phyloP scores from a whole-genome alignment of 2,329 filamentous ascomycete genomes.

The Apiospora hydei region DNA sequence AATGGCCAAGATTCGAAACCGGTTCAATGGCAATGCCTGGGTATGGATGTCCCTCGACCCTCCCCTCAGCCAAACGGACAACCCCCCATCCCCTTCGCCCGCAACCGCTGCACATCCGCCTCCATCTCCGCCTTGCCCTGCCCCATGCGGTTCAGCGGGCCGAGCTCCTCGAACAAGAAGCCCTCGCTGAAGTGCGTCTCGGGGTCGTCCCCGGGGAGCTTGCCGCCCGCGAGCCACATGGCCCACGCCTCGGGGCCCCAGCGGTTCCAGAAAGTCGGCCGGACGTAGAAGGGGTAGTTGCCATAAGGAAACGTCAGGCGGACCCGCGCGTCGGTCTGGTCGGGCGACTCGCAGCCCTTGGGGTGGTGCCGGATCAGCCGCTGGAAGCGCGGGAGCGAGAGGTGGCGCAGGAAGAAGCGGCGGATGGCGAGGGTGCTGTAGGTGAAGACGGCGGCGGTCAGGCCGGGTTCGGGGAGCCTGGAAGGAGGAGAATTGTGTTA shows the following conservation, averaged over 20 bases:
- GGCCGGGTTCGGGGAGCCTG: constrained; percentile 53
- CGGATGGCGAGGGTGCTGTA: constrained; percentile 58
- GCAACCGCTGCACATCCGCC: constrained; percentile 46
- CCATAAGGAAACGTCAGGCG: constrained; percentile 58
- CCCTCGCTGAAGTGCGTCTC: constrained; percentile 46
- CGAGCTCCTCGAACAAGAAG: constrained; percentile 66
- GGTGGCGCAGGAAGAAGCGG: constrained; percentile 61
- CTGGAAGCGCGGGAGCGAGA: constrained; percentile 64
- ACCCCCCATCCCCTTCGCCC: constrained; percentile 38
- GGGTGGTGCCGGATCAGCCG: constrained; percentile 46
- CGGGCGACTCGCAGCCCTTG: constrained; percentile 46
- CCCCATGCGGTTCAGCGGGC: constrained; percentile 62
- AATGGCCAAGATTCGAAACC: background rate
- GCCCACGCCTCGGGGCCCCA: constrained; percentile 66
- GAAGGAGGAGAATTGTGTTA: background rate
- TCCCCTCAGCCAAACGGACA: constrained; percentile 37
- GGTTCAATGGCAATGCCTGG: background rate
- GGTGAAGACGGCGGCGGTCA: constrained; percentile 48
- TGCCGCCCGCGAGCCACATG: constrained; percentile 50
- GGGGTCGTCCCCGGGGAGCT: constrained; percentile 50
- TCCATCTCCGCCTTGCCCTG: constrained; percentile 59
- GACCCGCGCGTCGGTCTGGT: constrained; percentile 60
- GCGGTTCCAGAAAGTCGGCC: constrained; percentile 65
- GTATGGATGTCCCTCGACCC: background rate
- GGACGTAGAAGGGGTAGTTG: constrained; percentile 70